Conservation (phyloP, 2,329 filamentous ascomycete genomes). For the Fusarium sp. region DNA sequence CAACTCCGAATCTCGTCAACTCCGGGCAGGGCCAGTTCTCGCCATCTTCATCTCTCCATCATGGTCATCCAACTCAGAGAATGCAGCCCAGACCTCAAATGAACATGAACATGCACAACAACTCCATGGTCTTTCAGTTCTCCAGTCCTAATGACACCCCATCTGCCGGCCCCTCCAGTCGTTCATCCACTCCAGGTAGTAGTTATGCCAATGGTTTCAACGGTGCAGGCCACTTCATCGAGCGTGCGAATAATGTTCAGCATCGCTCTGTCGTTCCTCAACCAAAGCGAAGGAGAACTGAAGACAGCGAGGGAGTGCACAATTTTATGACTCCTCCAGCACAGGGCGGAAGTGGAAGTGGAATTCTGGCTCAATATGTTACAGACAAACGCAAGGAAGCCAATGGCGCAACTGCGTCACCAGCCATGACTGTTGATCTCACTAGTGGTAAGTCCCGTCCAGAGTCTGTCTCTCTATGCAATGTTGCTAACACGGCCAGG, state of each 20-base stretch:
- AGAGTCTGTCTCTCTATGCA: constrained; percentile 25
- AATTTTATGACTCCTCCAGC: constrained; percentile 45
- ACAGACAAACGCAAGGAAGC: constrained; percentile 65
- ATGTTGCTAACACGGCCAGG: constrained; percentile 30
- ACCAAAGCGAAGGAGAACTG: constrained; percentile 72
- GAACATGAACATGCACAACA: constrained; percentile 46
- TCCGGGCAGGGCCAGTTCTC: constrained; percentile 39
- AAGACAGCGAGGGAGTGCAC: constrained; percentile 55
- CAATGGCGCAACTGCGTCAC: constrained; percentile 38
- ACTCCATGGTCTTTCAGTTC: constrained; percentile 55
- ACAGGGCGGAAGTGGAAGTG: constrained; percentile 60
- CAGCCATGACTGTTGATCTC: constrained; percentile 64
- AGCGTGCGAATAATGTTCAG: constrained; percentile 79
- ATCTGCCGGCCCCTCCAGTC: constrained; percentile 47
- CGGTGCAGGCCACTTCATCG: constrained; percentile 71
- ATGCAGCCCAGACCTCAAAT: constrained; percentile 39
- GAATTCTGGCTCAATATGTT: constrained; percentile 72
- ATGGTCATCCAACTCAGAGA: constrained; percentile 28
- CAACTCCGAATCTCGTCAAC: constrained; percentile 41
- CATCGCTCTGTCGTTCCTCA: constrained; percentile 68
- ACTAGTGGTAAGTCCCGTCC: constrained; percentile 55
- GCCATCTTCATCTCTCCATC: constrained; percentile 32
- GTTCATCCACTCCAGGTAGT: constrained; percentile 47
- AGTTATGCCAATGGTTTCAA: constrained; percentile 36
- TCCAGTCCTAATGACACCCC: constrained; percentile 48